Evolutionary conservation across 208 protist species (phyloP).

Genomic region (Crithidia expoeki): DNA sequence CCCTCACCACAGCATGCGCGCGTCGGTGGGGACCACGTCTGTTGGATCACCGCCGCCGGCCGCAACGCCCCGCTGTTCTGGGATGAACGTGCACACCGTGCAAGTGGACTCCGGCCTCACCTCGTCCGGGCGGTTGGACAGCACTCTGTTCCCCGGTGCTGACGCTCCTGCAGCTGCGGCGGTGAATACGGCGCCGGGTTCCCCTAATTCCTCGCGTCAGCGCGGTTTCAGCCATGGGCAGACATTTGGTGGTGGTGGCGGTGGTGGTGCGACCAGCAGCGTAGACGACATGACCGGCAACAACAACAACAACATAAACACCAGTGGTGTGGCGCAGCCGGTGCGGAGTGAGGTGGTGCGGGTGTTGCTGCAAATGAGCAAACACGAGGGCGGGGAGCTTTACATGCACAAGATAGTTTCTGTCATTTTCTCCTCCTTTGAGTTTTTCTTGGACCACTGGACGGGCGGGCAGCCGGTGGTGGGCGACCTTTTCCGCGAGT

Average conservation of each 20-base stretch:
- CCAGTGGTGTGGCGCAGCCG: background rate
- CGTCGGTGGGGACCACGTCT: slow-evolving; percentile 3
- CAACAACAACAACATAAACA: too few relatives aligned
- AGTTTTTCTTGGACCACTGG: slow-evolving; percentile 23
- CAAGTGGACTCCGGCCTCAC: background rate
- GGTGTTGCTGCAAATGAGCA: slow-evolving; percentile 23
- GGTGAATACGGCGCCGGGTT: background rate
- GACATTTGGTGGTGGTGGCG: background rate
- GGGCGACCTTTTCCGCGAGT: slow-evolving; percentile 15
- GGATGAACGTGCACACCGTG: background rate
- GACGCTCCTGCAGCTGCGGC: background rate
- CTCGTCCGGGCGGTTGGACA: background rate
- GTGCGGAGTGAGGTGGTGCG: slow-evolving; percentile 17
- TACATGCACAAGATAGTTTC: slow-evolving; percentile 23
- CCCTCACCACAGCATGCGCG: background rate
- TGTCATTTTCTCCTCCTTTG: slow-evolving; percentile 20
- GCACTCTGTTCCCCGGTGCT: background rate
- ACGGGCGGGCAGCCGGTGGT: slow-evolving; percentile 8
- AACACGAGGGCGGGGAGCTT: slow-evolving; percentile 11
- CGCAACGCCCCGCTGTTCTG: slow-evolving; percentile 1
- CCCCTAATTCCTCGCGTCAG: background rate
- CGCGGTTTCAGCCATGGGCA: background rate
- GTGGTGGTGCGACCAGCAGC: slow-evolving; percentile 3
- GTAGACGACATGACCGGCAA: slow-evolving; percentile 2
- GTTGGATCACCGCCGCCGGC: slow-evolving; percentile 12